Evolutionary conservation across 1,139 yeast species (phyloP), one percentile per base, ranked within the genome.

Genomic region (Taphrina confusa): DNA sequence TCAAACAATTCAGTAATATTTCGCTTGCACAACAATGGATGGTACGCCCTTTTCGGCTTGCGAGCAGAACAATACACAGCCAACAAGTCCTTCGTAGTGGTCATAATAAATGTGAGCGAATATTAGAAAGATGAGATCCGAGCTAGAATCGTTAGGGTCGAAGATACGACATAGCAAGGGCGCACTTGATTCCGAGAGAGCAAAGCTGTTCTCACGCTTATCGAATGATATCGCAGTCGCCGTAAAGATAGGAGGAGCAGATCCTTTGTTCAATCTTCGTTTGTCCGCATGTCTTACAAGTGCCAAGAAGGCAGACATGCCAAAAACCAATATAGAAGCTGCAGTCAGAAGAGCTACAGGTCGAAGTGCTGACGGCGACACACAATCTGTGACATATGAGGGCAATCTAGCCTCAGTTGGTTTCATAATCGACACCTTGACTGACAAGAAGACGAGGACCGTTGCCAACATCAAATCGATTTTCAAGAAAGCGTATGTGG

Each of bases 121-220:
- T n/a, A n/a, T n/a, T n/a, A 8, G 33, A 11, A 11, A 8, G 9
- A 11, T 28, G 6, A 28, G 33, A 28, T 1, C n/a, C 42, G n/a
- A 18, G 23, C 42, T 37, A 37, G 42, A 37, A 18, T 37, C 14
- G 6, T 28, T 25, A 47, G 52, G 98, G 98, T 88, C 95, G 46
- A 89, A 88, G 59, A 92, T 92, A 66, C 85, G 90, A 69, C 97
- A 90, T 69, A 95, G 88, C 71, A 92, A 92, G 74, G 95, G 95
- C 61, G 88, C 89, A 66, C 89, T 90, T 69, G 98, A 92, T 73
- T 88, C 91, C 14, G 82, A 81, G 64, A 82, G 82, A 68, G 84
- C 89, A 61, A 81, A 83, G 62, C 78, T 83, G 56, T 84, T 91
- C 8, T 85, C 86, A 66, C 81, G 84, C 67, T 77, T 86, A 68